These are phyloP conservation scores for Agaricus bisporus DNA, from an alignment of 768 basidiomycete genomes.

Conservation along the genomic window DNA sequence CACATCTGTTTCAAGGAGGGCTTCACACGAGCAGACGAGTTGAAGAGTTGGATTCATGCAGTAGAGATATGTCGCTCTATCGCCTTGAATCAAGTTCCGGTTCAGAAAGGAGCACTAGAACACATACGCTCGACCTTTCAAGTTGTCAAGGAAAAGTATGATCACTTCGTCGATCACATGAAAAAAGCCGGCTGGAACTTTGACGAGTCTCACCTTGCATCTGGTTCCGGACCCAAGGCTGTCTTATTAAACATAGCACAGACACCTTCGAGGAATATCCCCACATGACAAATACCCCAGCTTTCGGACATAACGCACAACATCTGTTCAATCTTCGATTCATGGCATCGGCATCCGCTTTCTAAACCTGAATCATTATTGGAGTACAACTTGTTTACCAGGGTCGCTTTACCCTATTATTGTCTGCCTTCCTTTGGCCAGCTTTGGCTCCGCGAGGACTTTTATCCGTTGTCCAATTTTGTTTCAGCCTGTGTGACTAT, in stretches of 20 bases:
- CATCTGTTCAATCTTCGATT: not conserved
- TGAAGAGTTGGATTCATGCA: constrained; percentile 51
- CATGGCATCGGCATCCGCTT: not conserved
- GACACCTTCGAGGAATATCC: not conserved
- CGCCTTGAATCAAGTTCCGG: not conserved
- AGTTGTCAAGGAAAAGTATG: not conserved
- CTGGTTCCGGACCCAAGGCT: constrained; percentile 7
- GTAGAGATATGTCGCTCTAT: constrained; percentile 8
- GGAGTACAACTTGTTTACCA: not conserved
- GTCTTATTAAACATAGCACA: not conserved
- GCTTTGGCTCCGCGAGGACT: not conserved
- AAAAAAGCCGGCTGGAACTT: constrained; percentile 3
- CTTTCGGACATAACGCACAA: not conserved
- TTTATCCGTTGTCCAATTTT: too few species aligned
- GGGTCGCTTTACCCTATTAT: not conserved
- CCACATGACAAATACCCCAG: not conserved
- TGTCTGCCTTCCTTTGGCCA: not conserved
- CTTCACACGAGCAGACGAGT: constrained; percentile 39
- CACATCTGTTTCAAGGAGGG: constrained; percentile 48
- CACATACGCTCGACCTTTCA: not conserved
- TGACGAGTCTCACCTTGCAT: not conserved
- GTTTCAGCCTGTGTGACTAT: too few species aligned
- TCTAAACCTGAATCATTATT: not conserved
- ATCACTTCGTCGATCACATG: not conserved
- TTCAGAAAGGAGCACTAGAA: not conserved